Base-by-base conservation (phyloP, 768 basidiomycete species). In the Leccinum olivaceopallidum region DNA sequence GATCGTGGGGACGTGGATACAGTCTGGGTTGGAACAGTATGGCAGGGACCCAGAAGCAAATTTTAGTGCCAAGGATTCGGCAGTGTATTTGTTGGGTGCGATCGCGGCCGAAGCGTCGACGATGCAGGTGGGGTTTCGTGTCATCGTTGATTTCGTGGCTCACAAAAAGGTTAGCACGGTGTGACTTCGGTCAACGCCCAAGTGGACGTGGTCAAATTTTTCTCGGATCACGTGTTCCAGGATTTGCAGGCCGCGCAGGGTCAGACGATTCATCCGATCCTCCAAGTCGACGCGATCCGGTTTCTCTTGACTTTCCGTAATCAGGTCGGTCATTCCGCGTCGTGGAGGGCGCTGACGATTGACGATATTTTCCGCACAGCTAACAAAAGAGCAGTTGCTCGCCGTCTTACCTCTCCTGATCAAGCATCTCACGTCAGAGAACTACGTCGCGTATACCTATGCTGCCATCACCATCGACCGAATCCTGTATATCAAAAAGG, bases 391-490 rank as follows among this genome's bases (percentile, higher is more conserved):
- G 16, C 96, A 99, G 81, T 81, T 98, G 10, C 81, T 95, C 8
- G 88, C 92, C 2, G 96, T 98, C 22, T 78, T 98, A 2, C 97
- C 96, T 0, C 80, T 92, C 20, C 85, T 98, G 10, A 84, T 89
- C 28, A 86, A 81, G 13, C 95, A 96, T 71, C 85, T 98, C 36
- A 78, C 80, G 6, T 93, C 92, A 20, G 78, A 82, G 55, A 94
- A 94, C 70, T 95, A 94, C 75, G 96, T 98, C 53, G 89, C 90
- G 26, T 96, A 91, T 68, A 95, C 96, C 0, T 98, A 98, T 74
- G 94, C 95, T 9, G 95, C 97, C 18, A 95, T 98, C 67, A 94
- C 95, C n/a, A 95, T 99, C 69, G 97, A 99, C 69, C 85, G 95
- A 7, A 88, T 98, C 57, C 77, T 99, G 44, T 93, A 87, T 75